Conservation (phyloP, 148 eudicot species). For the Arbutus unedo region DNA sequence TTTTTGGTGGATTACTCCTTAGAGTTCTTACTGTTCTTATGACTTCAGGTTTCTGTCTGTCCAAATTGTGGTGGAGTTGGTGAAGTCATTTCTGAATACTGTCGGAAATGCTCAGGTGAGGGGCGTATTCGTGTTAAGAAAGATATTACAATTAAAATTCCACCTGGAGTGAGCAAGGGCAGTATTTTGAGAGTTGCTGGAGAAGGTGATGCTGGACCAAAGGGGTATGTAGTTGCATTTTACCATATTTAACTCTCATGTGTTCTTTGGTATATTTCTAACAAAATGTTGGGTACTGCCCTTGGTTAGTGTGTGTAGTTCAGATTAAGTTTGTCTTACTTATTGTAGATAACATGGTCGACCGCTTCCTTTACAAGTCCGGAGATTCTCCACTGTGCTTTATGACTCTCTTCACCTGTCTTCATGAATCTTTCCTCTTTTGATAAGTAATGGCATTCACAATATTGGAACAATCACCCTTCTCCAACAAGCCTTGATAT, state of each 20-base stretch:
- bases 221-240: slow-evolving; percentile 59
- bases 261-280: slow-evolving; percentile 9
- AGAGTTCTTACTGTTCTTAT: neutral
- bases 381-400: neutral
- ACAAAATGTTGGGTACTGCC: neutral
- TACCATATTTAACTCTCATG: neutral
- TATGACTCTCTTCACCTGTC: neutral
- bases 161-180: slow-evolving; percentile 95
- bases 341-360: neutral
- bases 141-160: slow-evolving; percentile 94
- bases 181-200: slow-evolving; percentile 93
- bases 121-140: slow-evolving; percentile 84
- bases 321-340: neutral
- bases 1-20: neutral
- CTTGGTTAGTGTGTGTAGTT: neutral
- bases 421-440: neutral
- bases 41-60: slow-evolving; percentile 80
- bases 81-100: slow-evolving; percentile 83
- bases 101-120: slow-evolving; percentile 92
- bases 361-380: neutral
- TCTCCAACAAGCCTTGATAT: slow-evolving; percentile 7
- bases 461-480: neutral
- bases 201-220: slow-evolving; percentile 99
- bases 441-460: neutral
- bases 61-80: slow-evolving; percentile 97